A percentile compares a stretch with the other conserved stretches of the same genome.
phyloP scores from a whole-genome alignment of 345 rosid genomes.

The Limnanthes douglasii region DNA sequence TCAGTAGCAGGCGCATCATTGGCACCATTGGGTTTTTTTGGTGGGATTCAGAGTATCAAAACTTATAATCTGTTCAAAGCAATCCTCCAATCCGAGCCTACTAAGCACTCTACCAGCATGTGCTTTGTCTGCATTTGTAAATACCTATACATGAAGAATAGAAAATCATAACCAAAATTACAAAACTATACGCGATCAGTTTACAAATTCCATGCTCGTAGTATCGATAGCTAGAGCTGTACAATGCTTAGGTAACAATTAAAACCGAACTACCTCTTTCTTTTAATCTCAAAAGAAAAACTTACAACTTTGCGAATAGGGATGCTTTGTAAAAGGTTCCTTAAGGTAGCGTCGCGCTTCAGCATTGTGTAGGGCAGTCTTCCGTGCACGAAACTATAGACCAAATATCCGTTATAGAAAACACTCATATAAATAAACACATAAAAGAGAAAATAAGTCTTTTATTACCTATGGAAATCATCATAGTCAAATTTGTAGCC shows the following conservation, averaged over 20 bases:
- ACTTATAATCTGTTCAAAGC: slow-evolving; percentile 76
- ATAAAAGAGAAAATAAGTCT: neutral
- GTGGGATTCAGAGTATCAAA: slow-evolving; percentile 73
- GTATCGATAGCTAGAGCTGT: too few species aligned
- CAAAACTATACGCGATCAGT: neutral
- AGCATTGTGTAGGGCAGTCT: slow-evolving; percentile 61
- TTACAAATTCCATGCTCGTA: neutral
- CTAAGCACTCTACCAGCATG: slow-evolving; percentile 60
- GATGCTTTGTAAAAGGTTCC: slow-evolving; percentile 64
- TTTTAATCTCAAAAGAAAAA: neutral
- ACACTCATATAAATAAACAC: neutral
- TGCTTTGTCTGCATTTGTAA: slow-evolving; percentile 72
- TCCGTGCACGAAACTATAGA: slow-evolving; percentile 77
- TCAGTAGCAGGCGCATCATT: slow-evolving; percentile 11
- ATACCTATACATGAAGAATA: slow-evolving; percentile 21
- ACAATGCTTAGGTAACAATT: too few species aligned
- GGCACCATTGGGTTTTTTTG: slow-evolving; percentile 12
- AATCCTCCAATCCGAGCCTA: slow-evolving; percentile 78
- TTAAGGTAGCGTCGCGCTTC: slow-evolving; percentile 75
- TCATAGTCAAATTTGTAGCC: slow-evolving; percentile 70
- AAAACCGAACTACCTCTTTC: neutral
- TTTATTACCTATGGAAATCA: slow-evolving; percentile 70
- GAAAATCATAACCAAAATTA: neutral
- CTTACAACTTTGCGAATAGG: slow-evolving; percentile 83
- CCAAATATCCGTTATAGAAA: neutral